phyloP scores from a whole-genome alignment of 352 stramenopile species.

The Phytopythium vexans region DNA sequence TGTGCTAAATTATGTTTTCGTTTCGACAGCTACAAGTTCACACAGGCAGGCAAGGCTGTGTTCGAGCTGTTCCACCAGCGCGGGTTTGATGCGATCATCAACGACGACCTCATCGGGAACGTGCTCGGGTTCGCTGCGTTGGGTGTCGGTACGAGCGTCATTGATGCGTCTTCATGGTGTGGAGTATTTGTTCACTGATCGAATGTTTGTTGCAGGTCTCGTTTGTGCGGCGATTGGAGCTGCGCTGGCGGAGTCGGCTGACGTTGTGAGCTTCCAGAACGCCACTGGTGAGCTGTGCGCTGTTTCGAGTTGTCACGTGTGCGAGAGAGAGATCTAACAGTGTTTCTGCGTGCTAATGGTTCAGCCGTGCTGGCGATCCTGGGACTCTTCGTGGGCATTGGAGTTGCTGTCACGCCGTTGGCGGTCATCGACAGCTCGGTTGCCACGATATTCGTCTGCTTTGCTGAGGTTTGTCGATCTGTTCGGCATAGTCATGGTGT shows the following conservation, averaged over 20 bases:
- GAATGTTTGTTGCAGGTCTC: slow-evolving; percentile 33
- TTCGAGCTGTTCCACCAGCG: slow-evolving; percentile 91
- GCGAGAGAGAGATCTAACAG: too few species aligned
- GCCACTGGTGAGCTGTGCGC: slow-evolving; percentile 35
- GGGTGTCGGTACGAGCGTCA: slow-evolving; percentile 57
- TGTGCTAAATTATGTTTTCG: background rate
- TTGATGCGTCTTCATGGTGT: background rate
- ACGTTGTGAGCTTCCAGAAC: slow-evolving; percentile 60
- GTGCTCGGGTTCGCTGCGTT: slow-evolving; percentile 90
- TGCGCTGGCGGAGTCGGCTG: slow-evolving; percentile 43
- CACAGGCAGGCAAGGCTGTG: slow-evolving; percentile 90
- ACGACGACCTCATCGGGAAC: slow-evolving; percentile 93
- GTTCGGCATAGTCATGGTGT: background rate
- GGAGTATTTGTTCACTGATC: background rate
- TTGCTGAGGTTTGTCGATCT: slow-evolving; percentile 77
- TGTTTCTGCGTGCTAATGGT: too few species aligned
- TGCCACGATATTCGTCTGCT: slow-evolving; percentile 96
- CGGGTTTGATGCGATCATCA: slow-evolving; percentile 96
- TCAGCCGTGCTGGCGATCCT: slow-evolving; percentile 71
- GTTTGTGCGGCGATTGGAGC: slow-evolving; percentile 65
- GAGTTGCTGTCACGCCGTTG: slow-evolving; percentile 88
- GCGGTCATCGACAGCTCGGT: slow-evolving; percentile 93
- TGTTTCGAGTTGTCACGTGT: background rate
- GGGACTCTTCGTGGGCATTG: slow-evolving; percentile 86
- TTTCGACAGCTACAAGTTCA: slow-evolving; percentile 89